Evolutionary conservation across 768 basidiomycete genomes (phyloP), one percentile per base, ranked within the genome.

Genomic region (Ramaria sp.): DNA sequence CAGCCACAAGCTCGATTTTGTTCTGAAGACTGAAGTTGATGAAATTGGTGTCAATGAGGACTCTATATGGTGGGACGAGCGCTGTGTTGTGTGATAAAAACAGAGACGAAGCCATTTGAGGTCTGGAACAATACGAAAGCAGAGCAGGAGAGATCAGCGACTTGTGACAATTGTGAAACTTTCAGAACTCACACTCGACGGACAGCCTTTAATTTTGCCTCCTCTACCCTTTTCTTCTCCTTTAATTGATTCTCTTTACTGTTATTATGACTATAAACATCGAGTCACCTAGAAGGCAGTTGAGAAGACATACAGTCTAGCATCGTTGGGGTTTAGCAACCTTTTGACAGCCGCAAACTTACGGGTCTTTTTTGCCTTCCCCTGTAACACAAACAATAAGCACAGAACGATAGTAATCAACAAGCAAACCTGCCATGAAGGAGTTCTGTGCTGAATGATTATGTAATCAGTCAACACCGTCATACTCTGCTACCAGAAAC

Each of bases 21-120:
- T 98, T 99, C 72, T 99, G 96, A 48, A 99, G 76, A 60, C 86
- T 90, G 67, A 98, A 95, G 66, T 98, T 98, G 76, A 99, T 99
- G 62, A 99, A 98, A 67, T 99, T 99, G 65, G 96, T 99, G 69
- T 99, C 96, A 57, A 99, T 91, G 37, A 99, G 80, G 25, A 99
- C 90, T 18, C 95, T 83, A 66, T 98, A 99, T 3, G 96, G 96
- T 0, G 96, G 96, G 0, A 90, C 94, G 45, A 99, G 86, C 18
- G 96, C 86, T 20, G 87, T 83, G 67, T 99, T 98, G 67, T 98
- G 96, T 3, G 87, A 83, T 39, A 99, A 75, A 75, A 97, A 97
- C 61, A 97, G 74, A 18, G 93, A 91, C 28, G 92, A 88, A n/a
- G 93, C 82, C 41, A 86, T 76, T 64, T 89, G 86, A 3, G 87